Conservation (phyloP, 2,329 filamentous ascomycete species). For the Fusarium bulbicola region DNA sequence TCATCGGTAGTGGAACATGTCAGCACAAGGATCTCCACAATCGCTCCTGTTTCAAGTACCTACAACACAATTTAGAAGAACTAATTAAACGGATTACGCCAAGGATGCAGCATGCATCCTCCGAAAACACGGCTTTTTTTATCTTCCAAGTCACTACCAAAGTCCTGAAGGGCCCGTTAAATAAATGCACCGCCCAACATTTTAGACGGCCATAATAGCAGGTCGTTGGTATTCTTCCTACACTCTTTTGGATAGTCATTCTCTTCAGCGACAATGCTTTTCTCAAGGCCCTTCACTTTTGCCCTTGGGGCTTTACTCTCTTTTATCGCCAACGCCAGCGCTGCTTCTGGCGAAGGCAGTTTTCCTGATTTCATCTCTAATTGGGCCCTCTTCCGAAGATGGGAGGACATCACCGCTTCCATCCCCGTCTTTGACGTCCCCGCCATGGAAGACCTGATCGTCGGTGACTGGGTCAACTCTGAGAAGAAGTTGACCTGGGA, state of each 20-base stretch:
- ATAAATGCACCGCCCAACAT: conserved; percentile 17
- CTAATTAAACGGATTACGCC: conserved; percentile 6
- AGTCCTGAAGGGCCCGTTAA: background rate
- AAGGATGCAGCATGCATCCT: background rate
- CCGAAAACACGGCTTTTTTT: background rate
- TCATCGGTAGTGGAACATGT: background rate
- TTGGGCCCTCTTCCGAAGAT: background rate
- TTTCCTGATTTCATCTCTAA: background rate
- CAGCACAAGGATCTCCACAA: background rate
- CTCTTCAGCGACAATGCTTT: conserved; percentile 2
- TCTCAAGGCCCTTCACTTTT: conserved; percentile 7
- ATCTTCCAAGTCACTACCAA: background rate
- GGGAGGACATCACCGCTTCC: background rate
- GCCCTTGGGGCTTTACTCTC: conserved; percentile 12
- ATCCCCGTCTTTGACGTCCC: conserved; percentile 11
- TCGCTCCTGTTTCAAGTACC: conserved; percentile 4
- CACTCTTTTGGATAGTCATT: background rate
- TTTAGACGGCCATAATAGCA: background rate
- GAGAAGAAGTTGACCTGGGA: conserved; percentile 5
- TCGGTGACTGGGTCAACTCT: background rate
- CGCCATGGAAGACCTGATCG: background rate
- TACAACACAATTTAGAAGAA: background rate
- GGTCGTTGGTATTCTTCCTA: background rate
- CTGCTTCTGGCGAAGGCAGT: background rate
- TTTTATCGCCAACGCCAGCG: background rate